phyloP scores from a whole-genome alignment of 2,329 filamentous ascomycete genomes.

The Beauveria australis region DNA sequence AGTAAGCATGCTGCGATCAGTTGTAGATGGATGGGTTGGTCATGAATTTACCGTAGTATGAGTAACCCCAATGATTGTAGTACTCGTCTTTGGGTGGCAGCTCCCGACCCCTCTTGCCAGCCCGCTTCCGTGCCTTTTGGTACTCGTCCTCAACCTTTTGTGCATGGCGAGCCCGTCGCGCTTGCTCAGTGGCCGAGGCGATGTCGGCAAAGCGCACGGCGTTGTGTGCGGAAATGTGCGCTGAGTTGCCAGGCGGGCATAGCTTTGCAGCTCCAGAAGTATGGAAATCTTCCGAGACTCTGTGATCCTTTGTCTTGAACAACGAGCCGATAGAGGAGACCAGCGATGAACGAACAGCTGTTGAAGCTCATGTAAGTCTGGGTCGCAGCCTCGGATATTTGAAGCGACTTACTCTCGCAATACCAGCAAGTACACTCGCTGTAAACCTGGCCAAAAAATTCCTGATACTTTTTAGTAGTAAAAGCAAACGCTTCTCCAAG shows the following conservation, averaged over 20 bases:
- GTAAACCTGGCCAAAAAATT: slow-evolving; percentile 57
- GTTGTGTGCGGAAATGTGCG: slow-evolving; percentile 69
- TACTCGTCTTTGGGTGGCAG: slow-evolving; percentile 41
- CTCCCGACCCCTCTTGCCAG: slow-evolving; percentile 39
- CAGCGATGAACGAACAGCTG: neutral
- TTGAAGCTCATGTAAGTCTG: slow-evolving; percentile 21
- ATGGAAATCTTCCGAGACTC: slow-evolving; percentile 35
- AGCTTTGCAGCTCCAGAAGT: slow-evolving; percentile 38
- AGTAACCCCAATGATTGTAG: slow-evolving; percentile 46
- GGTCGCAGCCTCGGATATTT: slow-evolving; percentile 36
- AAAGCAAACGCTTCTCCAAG: slow-evolving; percentile 61
- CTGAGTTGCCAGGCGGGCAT: slow-evolving; percentile 48
- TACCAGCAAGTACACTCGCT: slow-evolving; percentile 78
- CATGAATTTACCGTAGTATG: slow-evolving; percentile 29
- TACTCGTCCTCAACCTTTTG: slow-evolving; percentile 47
- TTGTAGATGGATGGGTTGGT: too few relatives aligned
- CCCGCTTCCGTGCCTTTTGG: slow-evolving; percentile 40
- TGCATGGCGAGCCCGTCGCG: slow-evolving; percentile 16
- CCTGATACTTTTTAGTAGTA: slow-evolving; percentile 64
- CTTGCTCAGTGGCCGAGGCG: neutral
- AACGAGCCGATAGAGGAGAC: slow-evolving; percentile 19
- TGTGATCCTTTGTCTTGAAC: slow-evolving; percentile 16
- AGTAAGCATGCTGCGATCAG: neutral
- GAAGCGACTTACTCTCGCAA: slow-evolving; percentile 51
- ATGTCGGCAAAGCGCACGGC: slow-evolving; percentile 36